Evolutionary conservation across 163 green algal species (phyloP).

Genomic region (Scenedesmus sp.): DNA sequence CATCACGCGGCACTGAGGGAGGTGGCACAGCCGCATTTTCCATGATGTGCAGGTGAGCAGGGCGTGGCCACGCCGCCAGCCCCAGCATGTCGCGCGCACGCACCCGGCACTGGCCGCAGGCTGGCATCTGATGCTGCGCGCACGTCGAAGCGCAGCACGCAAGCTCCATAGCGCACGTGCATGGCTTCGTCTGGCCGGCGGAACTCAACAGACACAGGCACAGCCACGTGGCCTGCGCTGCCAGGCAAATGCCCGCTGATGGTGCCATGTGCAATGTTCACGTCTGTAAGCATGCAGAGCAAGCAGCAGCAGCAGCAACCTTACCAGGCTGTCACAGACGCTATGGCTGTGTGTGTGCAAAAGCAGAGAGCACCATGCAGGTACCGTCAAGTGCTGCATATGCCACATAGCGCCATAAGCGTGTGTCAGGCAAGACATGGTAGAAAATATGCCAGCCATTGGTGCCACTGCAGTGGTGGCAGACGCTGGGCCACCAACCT

Average conservation of each 20-base stretch:
- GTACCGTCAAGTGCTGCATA: background rate
- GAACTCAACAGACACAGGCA: constrained; percentile 18
- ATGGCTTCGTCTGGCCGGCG: background rate
- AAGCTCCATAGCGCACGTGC: background rate
- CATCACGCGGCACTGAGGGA: no score
- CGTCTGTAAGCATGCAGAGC: constrained; percentile 37
- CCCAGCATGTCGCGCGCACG: background rate
- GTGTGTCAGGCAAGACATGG: background rate
- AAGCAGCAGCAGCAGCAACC: background rate
- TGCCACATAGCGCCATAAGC: background rate
- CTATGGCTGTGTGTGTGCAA: background rate
- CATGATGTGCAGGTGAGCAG: no score
- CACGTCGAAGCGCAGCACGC: constrained; percentile 17
- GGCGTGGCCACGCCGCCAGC: no score
- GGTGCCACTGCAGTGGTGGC: background rate
- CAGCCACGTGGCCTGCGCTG: background rate
- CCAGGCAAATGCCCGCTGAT: background rate
- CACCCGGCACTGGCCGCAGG: constrained; percentile 37
- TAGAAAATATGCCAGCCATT: background rate
- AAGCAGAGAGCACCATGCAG: no score
- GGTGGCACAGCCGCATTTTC: no score
- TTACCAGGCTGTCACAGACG: background rate
- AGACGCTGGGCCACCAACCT: background rate
- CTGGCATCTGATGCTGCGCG: constrained; percentile 25
- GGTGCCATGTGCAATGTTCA: constrained; percentile 24